phyloP scores from a whole-genome alignment of 352 stramenopile species.

The Poterioochromonas sp. region DNA sequence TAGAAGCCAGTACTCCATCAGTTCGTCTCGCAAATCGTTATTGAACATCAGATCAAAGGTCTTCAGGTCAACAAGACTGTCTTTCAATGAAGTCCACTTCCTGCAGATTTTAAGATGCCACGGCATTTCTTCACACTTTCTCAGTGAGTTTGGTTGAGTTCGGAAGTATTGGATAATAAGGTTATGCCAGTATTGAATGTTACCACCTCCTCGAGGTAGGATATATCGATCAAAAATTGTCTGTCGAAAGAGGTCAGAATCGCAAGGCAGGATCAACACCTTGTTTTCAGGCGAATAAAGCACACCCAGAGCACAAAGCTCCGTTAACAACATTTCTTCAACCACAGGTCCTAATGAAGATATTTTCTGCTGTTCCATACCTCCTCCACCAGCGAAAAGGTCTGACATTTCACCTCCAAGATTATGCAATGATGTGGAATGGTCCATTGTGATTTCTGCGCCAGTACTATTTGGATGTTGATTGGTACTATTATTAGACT shows the following conservation, averaged over 20 bases:
- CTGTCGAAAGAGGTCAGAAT: conserved; percentile 21
- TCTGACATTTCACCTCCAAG: too few species aligned
- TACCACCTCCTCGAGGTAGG: background rate
- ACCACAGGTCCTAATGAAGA: conserved; percentile 20
- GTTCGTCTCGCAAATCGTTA: conserved; percentile 68
- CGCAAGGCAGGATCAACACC: conserved; percentile 18
- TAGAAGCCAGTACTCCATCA: conserved; percentile 76
- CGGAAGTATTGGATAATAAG: conserved; percentile 52
- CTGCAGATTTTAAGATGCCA: conserved; percentile 80
- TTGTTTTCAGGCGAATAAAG: conserved; percentile 1
- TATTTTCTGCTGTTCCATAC: background rate
- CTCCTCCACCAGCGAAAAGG: too few species aligned
- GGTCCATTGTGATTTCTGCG: too few species aligned
- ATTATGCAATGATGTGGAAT: too few species aligned
- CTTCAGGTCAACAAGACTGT: conserved; percentile 69
- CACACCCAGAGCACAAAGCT: conserved; percentile 7
- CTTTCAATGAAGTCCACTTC: conserved; percentile 68
- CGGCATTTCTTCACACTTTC: conserved; percentile 64
- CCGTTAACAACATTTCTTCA: background rate
- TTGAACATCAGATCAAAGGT: conserved; percentile 83
- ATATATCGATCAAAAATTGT: conserved; percentile 25
- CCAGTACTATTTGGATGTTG: background rate
- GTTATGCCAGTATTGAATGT: conserved; percentile 40
- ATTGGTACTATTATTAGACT: background rate
- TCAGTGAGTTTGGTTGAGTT: conserved; percentile 42